Percentiles rank a stretch among this genome's conserved stretches.
Conservation (phyloP, 106 monocot species). For the Acanthochlamys bracteata region DNA sequence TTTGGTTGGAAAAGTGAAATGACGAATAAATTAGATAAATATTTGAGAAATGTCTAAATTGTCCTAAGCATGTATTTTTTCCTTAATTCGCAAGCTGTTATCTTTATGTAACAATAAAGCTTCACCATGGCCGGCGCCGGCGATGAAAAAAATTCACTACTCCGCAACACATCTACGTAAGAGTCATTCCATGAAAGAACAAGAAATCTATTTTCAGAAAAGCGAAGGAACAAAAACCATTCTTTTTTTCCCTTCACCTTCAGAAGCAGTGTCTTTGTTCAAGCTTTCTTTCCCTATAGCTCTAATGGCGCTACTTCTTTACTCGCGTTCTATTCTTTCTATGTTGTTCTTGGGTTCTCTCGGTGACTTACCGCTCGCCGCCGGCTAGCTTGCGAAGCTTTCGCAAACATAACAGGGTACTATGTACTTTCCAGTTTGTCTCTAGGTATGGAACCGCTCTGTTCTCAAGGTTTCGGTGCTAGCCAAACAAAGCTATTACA, state of each 20-base stretch:
- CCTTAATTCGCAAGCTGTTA: too few relatives aligned
- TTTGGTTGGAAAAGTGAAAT: neutral
- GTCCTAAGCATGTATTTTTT: too few relatives aligned
- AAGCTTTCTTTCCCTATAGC: neutral
- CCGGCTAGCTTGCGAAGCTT: conserved; percentile 55
- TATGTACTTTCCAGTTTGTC: conserved; percentile 44
- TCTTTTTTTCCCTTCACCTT: neutral
- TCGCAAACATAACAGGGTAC: conserved; percentile 72
- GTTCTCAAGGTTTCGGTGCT: conserved; percentile 52
- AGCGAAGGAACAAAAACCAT: neutral
- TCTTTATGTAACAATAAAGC: too few relatives aligned
- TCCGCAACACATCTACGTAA: too few relatives aligned
- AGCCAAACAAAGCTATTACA: neutral
- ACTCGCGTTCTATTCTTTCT: conserved; percentile 26
- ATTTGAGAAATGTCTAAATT: too few relatives aligned
- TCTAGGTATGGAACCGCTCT: conserved; percentile 66
- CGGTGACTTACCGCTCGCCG: conserved; percentile 36
- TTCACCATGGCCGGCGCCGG: too few relatives aligned
- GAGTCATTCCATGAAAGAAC: too few relatives aligned
- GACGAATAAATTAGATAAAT: too few relatives aligned
- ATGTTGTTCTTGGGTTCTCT: conserved; percentile 46
- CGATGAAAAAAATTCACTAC: too few relatives aligned
- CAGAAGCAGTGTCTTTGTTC: neutral
- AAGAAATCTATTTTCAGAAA: too few relatives aligned
- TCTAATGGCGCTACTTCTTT: conserved; percentile 19